Conservation (phyloP, 345 rosid genomes). For the Litchi chinensis region DNA sequence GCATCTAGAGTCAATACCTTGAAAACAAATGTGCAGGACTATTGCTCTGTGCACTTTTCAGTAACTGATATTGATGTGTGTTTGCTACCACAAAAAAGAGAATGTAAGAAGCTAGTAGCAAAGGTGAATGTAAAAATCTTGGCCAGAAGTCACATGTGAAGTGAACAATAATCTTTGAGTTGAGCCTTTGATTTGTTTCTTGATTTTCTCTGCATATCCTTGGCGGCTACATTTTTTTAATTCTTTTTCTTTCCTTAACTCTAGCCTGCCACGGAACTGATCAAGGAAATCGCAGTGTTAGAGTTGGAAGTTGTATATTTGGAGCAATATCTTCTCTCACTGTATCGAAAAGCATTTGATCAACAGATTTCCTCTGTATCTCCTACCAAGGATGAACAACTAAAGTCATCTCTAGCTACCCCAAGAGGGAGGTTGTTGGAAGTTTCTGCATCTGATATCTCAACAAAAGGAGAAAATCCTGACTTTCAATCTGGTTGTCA, state of each 20-base stretch:
- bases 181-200: slow-evolving; percentile 6
- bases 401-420: slow-evolving; percentile 49
- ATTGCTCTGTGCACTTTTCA: neutral
- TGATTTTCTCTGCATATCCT: neutral
- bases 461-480: slow-evolving; percentile 47
- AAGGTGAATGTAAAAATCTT: neutral
- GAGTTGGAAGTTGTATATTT: slow-evolving; percentile 90
- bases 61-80: neutral
- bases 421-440: slow-evolving; percentile 44
- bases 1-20: neutral
- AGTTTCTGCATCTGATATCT: slow-evolving; percentile 40
- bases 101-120: neutral
- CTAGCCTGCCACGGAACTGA: slow-evolving; percentile 83
- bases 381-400: slow-evolving; percentile 48
- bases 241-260: neutral
- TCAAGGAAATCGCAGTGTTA: slow-evolving; percentile 81
- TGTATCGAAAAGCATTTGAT: slow-evolving; percentile 88
- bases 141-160: neutral
- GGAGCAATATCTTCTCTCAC: slow-evolving; percentile 88
- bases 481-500: slow-evolving; percentile 39
- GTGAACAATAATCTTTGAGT: slow-evolving; percentile 13
- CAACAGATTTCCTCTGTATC: slow-evolving; percentile 56
- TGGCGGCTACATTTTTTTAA: slow-evolving; percentile 2
- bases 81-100: neutral
- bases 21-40: neutral